phyloP scores from a whole-genome alignment of 257 asterid species.

The Solanum dulcamara region DNA sequence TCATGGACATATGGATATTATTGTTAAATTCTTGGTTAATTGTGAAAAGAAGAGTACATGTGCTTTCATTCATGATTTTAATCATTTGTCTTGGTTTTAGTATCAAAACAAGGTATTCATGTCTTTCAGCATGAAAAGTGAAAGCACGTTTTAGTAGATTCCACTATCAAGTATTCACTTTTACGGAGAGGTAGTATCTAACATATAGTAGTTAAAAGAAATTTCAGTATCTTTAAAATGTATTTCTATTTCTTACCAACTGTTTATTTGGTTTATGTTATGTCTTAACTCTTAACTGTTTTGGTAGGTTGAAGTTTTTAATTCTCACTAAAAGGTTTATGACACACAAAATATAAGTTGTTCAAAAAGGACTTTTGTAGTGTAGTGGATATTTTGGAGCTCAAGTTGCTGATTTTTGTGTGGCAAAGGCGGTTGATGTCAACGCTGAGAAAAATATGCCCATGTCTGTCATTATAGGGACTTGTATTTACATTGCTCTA shows the following conservation, averaged over 20 bases:
- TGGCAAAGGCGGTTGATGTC: conserved; percentile 10
- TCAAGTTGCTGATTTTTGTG: conserved; percentile 12
- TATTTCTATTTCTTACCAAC: not conserved
- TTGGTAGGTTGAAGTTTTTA: not conserved
- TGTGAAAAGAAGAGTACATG: not conserved
- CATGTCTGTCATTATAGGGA: conserved; percentile 1
- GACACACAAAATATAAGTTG: not conserved
- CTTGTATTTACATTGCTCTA: conserved; percentile 21
- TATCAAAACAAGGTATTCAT: not conserved
- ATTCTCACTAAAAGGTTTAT: not conserved
- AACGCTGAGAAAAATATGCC: not conserved
- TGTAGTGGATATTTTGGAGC: conserved; percentile 9
- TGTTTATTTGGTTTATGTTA: not conserved
- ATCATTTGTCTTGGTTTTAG: not conserved
- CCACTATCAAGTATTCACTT: not conserved
- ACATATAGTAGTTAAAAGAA: no score
- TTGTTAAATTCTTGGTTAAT: not conserved
- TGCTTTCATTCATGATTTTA: no score
- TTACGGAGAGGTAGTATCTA: not conserved
- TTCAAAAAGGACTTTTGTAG: conserved; percentile 17
- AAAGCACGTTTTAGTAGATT: not conserved
- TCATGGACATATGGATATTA: not conserved
- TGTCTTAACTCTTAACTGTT: no score
- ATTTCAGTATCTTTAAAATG: not conserved
- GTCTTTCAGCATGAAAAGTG: not conserved